Evolutionary conservation across 306 rosid genomes (phyloP).

Genomic region (Lagenaria siceraria): DNA sequence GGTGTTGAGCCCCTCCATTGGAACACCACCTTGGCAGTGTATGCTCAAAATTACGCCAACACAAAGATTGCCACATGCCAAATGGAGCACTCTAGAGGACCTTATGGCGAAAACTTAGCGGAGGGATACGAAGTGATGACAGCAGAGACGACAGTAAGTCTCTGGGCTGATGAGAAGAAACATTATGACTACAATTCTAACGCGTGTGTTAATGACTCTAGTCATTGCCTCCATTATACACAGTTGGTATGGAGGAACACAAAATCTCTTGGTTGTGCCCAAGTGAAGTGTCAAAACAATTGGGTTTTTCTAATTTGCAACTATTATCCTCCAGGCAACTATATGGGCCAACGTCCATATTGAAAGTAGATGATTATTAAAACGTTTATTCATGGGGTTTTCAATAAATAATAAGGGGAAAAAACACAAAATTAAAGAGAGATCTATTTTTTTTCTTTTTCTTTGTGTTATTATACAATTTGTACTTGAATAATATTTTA

Average conservation of each 20-base stretch:
- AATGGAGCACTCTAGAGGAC: constrained; percentile 12
- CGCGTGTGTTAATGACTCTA: background rate
- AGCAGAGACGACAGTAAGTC: constrained; percentile 6
- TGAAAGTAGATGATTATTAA: no score
- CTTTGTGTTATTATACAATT: no score
- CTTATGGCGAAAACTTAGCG: constrained; percentile 12
- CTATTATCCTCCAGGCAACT: constrained; percentile 43
- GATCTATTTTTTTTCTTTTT: no score
- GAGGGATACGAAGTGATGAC: background rate
- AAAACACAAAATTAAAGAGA: no score
- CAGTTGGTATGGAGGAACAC: constrained; percentile 12
- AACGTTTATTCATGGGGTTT: no score
- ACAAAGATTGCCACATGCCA: constrained; percentile 4
- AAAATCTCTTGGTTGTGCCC: no score
- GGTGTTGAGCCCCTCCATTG: background rate
- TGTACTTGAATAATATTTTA: no score
- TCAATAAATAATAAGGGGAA: no score
- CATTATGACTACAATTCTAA: no score
- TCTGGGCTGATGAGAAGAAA: constrained; percentile 32
- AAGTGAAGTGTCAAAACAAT: no score
- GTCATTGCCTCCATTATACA: constrained; percentile 31
- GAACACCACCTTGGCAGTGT: background rate
- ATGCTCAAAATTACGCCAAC: constrained; percentile 14
- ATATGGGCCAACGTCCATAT: no score
- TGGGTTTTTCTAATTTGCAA: constrained; percentile 23